phyloP scores from a whole-genome alignment of 768 basidiomycete genomes.

The Polyporus arcularius region DNA sequence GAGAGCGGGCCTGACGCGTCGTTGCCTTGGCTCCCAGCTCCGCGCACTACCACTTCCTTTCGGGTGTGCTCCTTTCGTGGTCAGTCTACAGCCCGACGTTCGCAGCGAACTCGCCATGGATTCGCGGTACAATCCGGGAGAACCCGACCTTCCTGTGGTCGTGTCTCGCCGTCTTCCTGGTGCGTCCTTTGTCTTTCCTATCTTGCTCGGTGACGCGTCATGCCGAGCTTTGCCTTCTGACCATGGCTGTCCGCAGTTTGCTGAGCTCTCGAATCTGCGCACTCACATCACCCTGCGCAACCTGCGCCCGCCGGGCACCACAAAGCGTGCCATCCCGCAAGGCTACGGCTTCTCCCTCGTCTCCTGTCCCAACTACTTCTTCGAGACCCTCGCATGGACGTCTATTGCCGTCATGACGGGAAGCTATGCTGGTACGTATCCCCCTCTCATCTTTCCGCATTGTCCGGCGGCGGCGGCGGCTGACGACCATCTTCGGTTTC shows the following conservation, averaged over 20 bases:
- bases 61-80: slow-evolving; percentile 76
- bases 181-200: slow-evolving; percentile 43
- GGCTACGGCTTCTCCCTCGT: slow-evolving; percentile 91
- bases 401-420: slow-evolving; percentile 76
- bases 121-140: slow-evolving; percentile 62
- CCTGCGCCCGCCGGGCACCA: slow-evolving; percentile 80
- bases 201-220: not conserved
- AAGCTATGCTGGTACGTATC: slow-evolving; percentile 66
- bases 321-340: slow-evolving; percentile 80
- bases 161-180: slow-evolving; percentile 71
- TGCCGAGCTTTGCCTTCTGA: not conserved
- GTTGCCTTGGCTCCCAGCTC: slow-evolving; percentile 52
- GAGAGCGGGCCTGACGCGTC: slow-evolving; percentile 10
- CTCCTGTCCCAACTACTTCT: slow-evolving; percentile 93
- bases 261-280: slow-evolving; percentile 81
- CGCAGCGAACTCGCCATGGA: slow-evolving; percentile 61
- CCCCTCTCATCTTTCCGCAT: not conserved
- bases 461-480: not conserved
- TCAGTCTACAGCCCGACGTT: slow-evolving; percentile 84
- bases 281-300: slow-evolving; percentile 82
- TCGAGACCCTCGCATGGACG: slow-evolving; percentile 80
- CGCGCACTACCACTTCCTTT: slow-evolving; percentile 83
- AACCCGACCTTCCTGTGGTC: slow-evolving; percentile 68
- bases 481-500: not conserved
- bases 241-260: slow-evolving; percentile 50